Conservation (phyloP, 2,329 filamentous ascomycete genomes). For the Xylaria hypoxylon region DNA sequence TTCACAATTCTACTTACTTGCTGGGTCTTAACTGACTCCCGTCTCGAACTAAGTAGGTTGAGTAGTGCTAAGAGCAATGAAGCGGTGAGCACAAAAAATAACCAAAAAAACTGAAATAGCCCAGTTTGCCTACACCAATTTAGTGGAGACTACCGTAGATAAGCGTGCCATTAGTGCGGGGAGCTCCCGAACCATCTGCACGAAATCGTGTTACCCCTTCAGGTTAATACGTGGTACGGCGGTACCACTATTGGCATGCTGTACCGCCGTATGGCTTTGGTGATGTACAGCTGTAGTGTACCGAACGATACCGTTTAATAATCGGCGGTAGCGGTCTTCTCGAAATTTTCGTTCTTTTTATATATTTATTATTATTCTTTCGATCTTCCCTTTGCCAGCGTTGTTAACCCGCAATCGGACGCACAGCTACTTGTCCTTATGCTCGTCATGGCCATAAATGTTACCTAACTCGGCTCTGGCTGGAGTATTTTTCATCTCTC, state of each 20-base stretch:
- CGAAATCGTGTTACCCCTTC: slow-evolving; percentile 39
- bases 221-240: slow-evolving; percentile 40
- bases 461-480: neutral
- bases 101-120: slow-evolving; percentile 12
- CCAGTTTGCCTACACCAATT: slow-evolving; percentile 16
- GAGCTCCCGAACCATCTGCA: slow-evolving; percentile 43
- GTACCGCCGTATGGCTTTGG: neutral
- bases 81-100: slow-evolving; percentile 33
- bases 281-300: slow-evolving; percentile 7
- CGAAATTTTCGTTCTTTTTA: neutral
- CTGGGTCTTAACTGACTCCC: neutral
- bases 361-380: neutral
- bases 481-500: neutral
- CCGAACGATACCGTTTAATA: slow-evolving; percentile 1
- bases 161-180: slow-evolving; percentile 44
- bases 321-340: neutral
- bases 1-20: slow-evolving; percentile 1
- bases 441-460: slow-evolving; percentile 26
- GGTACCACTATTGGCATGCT: slow-evolving; percentile 1
- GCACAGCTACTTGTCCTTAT: slow-evolving; percentile 29
- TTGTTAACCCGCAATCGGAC: slow-evolving; percentile 33
- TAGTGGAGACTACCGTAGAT: slow-evolving; percentile 30
- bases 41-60: slow-evolving; percentile 2
- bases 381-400: neutral
- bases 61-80: slow-evolving; percentile 4